These are phyloP conservation scores for Ceratocystis papillata DNA, from an alignment of 2,329 filamentous ascomycete species.

Conservation along the genomic window DNA sequence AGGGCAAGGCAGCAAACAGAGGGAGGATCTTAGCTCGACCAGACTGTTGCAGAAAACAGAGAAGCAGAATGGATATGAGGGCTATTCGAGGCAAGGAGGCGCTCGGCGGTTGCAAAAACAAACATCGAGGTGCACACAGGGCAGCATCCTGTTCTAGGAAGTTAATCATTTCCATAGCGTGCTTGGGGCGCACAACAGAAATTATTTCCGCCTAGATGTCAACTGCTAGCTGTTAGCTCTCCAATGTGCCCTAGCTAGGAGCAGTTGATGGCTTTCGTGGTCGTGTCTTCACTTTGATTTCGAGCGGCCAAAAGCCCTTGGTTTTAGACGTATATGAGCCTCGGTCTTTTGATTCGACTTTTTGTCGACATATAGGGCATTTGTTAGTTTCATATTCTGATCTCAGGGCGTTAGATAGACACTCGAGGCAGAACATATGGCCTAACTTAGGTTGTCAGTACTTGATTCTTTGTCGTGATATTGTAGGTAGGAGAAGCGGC, in stretches of 20 bases:
- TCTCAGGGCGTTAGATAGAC: slow-evolving; percentile 49
- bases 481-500: not conserved
- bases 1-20: not conserved
- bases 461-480: not conserved
- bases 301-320: slow-evolving; percentile 47
- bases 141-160: no score
- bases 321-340: slow-evolving; percentile 36
- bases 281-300: slow-evolving; percentile 51
- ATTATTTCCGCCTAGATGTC: no score
- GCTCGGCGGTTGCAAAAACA: no score
- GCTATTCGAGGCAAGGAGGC: no score
- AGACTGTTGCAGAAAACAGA: not conserved
- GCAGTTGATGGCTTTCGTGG: slow-evolving; percentile 34
- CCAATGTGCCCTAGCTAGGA: not conserved
- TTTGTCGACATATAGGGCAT: slow-evolving; percentile 54
- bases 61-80: not conserved
- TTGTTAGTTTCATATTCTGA: slow-evolving; percentile 46
- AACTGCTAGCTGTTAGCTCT: not conserved
- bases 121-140: no score
- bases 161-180: no score
- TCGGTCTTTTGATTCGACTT: slow-evolving; percentile 41
- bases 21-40: not conserved
- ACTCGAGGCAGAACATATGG: slow-evolving; percentile 54
- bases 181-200: no score
- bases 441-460: slow-evolving; percentile 32